Evolutionary conservation across 2,329 filamentous ascomycete species (phyloP), one percentile per base, ranked within the genome.

Genomic region (Aspergillus sp.): DNA sequence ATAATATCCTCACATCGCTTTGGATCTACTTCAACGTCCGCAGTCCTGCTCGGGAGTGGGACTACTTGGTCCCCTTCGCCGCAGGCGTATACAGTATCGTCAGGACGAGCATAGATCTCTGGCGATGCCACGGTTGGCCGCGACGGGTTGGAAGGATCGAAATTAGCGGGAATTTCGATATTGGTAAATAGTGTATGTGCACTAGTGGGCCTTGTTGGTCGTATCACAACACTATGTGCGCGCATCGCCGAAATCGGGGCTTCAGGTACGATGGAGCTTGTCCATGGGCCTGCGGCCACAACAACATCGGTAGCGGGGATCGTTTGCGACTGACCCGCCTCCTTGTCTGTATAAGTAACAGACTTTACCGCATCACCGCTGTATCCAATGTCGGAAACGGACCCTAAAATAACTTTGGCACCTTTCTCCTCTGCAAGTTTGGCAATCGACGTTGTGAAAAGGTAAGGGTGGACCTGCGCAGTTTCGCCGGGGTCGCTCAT

Each of bases 61-160:
- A 91, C 82, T 3, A 81, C 73, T 2, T 83, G 83, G 70, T 99
- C 95, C 21, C 91, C 91, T 68, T 97, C 93, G 45, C 92, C 95
- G 70, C 95, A 99, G 0, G 91, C 93, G 73, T 99, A 99, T 11
- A 96, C 89, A 71, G 96, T 93, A 55, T 89, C 85, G 71, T 91
- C 89, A 0, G 93, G 93, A 4, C 95, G 84, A 0, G 95, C 90
- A 72, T 99, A 99, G 61, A 98, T 95, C 74, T 99, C 95, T 0
- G 95, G 95, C 24, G 91, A 87, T 12, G 91, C 91, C 17, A 83
- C 83, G 27, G 86, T 82, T 58, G 81, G 64, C 4, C 80, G 74
- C 83, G 84, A 66, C 75, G 77, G 68, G 81, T 77, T 76, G 71
- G 57, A 74, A 71, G 65, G 62, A 60, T 71, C 56, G 71, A 87